phyloP scores from a whole-genome alignment of 495 filamentous ascomycete species.

The Bathelium albidoporum region DNA sequence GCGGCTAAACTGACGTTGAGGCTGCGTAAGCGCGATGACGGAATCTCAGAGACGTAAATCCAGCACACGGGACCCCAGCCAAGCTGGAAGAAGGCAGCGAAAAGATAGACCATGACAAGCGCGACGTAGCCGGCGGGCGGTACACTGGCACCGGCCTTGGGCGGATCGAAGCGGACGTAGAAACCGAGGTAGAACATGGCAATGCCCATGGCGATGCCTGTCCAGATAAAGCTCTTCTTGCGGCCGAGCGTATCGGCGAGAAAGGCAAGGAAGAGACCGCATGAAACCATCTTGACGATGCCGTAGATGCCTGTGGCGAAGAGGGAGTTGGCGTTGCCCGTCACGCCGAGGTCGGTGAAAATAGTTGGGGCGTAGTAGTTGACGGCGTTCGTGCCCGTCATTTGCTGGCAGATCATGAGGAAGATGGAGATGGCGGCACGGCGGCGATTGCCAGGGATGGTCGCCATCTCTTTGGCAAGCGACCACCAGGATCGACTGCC shows the following conservation, averaged over 20 bases:
- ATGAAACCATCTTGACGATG: slow-evolving; percentile 48
- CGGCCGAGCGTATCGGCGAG: slow-evolving; percentile 63
- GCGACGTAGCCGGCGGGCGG: slow-evolving; percentile 25
- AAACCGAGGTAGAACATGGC: slow-evolving; percentile 73
- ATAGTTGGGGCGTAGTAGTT: slow-evolving; percentile 60
- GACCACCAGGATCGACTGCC: slow-evolving; percentile 5
- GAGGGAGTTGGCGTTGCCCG: slow-evolving; percentile 39
- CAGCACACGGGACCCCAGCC: slow-evolving; percentile 44
- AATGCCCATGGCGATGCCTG: slow-evolving; percentile 57
- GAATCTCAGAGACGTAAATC: slow-evolving; percentile 32
- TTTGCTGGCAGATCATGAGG: slow-evolving; percentile 31
- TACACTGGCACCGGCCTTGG: slow-evolving; percentile 32
- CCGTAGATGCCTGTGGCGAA: slow-evolving; percentile 58
- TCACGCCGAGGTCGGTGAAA: slow-evolving; percentile 49
- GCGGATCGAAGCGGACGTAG: slow-evolving; percentile 64
- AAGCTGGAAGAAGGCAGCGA: slow-evolving; percentile 27
- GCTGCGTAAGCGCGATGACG: slow-evolving; percentile 21
- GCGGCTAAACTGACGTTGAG: slow-evolving; percentile 28
- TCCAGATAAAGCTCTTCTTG: slow-evolving; percentile 61
- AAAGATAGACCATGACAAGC: slow-evolving; percentile 28
- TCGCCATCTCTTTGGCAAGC: slow-evolving; percentile 12
- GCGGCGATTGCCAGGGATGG: slow-evolving; percentile 11
- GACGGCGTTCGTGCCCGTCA: slow-evolving; percentile 23
- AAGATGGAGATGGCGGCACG: slow-evolving; percentile 20
- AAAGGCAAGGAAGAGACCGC: slow-evolving; percentile 54